Evolutionary conservation across 306 rosid species (phyloP).

Genomic region (Lagenaria siceraria): DNA sequence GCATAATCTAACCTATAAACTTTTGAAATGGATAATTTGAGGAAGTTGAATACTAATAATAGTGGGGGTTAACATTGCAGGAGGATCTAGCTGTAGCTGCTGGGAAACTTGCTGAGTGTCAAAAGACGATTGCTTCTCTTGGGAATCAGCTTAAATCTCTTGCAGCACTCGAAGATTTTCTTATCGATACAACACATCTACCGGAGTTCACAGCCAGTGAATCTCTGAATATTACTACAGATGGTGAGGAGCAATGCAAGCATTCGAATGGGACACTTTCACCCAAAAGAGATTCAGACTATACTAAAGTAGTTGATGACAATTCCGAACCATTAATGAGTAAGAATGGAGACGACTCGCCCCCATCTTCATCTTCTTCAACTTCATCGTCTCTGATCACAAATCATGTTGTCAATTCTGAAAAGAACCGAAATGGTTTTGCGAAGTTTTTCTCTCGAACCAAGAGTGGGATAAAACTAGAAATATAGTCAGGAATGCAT

Average conservation of each 20-base stretch:
- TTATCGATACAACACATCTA: constrained; percentile 48
- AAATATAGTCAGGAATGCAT: constrained; percentile 4
- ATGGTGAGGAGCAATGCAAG: constrained; percentile 39
- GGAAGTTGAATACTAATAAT: neutral
- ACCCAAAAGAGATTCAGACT: constrained; percentile 47
- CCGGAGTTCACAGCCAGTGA: constrained; percentile 43
- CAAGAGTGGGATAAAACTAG: constrained; percentile 63
- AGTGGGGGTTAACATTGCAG: constrained; percentile 19
- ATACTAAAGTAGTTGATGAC: constrained; percentile 29
- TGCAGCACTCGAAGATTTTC: constrained; percentile 84
- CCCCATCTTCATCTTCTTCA: constrained; percentile 31
- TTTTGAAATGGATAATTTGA: constrained; percentile 1
- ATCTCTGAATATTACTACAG: constrained; percentile 19
- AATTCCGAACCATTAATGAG: constrained; percentile 17
- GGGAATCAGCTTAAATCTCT: constrained; percentile 76
- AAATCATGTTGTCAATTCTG: constrained; percentile 38
- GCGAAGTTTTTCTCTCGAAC: constrained; percentile 89
- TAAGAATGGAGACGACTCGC: constrained; percentile 36
- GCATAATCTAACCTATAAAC: neutral
- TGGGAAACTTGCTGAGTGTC: constrained; percentile 86
- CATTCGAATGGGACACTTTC: constrained; percentile 56
- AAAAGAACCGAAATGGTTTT: constrained; percentile 74
- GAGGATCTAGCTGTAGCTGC: constrained; percentile 84
- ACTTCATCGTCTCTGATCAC: constrained; percentile 29
- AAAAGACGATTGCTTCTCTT: constrained; percentile 85